Evolutionary conservation across 495 filamentous ascomycete genomes (phyloP).

Genomic region (Xylaria palmicola): DNA sequence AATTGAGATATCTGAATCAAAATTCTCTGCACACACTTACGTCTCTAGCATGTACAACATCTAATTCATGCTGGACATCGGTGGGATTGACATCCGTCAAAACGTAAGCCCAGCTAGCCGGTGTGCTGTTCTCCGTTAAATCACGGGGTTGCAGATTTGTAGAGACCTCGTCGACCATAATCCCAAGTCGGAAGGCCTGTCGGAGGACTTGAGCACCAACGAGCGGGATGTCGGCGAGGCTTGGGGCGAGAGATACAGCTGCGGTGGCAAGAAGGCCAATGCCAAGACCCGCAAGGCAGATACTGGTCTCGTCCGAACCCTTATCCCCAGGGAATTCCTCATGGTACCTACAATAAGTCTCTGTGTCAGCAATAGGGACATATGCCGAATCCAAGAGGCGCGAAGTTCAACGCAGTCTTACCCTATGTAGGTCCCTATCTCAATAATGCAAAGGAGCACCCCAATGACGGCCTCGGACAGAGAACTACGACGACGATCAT

Average conservation of each 20-base stretch:
- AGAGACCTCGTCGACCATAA: slow-evolving; percentile 37
- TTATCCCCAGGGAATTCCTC: slow-evolving; percentile 26
- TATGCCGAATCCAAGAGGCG: too few species aligned
- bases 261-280: slow-evolving; percentile 39
- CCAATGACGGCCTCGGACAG: slow-evolving; percentile 41
- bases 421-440: slow-evolving; percentile 44
- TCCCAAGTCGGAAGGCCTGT: slow-evolving; percentile 39
- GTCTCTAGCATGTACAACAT: slow-evolving; percentile 26
- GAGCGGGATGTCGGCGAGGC: slow-evolving; percentile 27
- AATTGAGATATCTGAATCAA: background rate
- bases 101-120: slow-evolving; percentile 45
- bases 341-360: slow-evolving; percentile 15
- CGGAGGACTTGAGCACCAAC: slow-evolving; percentile 34
- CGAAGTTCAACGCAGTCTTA: slow-evolving; percentile 23
- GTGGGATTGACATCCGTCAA: slow-evolving; percentile 31
- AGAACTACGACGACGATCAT: slow-evolving; percentile 32
- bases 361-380: too few species aligned
- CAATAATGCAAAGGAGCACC: slow-evolving; percentile 33
- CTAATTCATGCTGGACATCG: slow-evolving; percentile 38
- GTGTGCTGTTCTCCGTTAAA: background rate
- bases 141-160: slow-evolving; percentile 34
- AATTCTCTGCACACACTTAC: slow-evolving; percentile 8
- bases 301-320: slow-evolving; percentile 20
- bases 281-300: slow-evolving; percentile 37
- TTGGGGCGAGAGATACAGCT: slow-evolving; percentile 38